Evolutionary conservation across 2,329 filamentous ascomycete genomes (phyloP), one percentile per base, ranked within the genome.

Genomic region (Gaeumannomyces sp.): DNA sequence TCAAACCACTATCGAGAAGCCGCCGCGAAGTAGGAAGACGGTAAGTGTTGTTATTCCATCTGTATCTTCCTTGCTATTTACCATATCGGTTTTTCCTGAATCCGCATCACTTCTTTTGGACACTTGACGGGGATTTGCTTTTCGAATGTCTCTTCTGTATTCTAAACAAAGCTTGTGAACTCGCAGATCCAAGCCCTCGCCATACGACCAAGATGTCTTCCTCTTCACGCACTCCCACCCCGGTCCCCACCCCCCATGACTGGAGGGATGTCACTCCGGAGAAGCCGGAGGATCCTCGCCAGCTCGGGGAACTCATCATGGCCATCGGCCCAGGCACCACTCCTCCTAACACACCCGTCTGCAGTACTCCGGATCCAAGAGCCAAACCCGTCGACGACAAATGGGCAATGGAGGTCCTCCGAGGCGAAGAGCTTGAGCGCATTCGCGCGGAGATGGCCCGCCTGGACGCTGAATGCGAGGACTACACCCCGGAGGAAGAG

Each of bases 251-350:
- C 1, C 19, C 22, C 19, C 22, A 53, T 4, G 45, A 53, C 45
- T 53, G 45, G 45, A 22, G 11, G 45, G 45, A 53, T 53, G 16
- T 53, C 45, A 53, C 45, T 22, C 45, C 45, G 22, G 19, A 22
- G 19, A 7, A 3, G 22, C 45, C 45, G 22, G 22, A 53, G 60
- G 60, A 62, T 4, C 35, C 45, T 53, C 60, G 60, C 38, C 60
- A 62, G 10, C 60, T 62, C 2, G 60, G 60, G n/a, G 35, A 62
- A 38, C 45, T 62, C 5, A 19, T 62, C 14, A 27, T 28, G 25
- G 35, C 45, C 27, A 53, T 62, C 13, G 60, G 60, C 25, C 60
- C 60, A 2, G 60, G 60, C 1, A 62, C 27, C 16, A 62, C 60
- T 1, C 60, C 60, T 5, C 28, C 38, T 11, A 62, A 62, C 38